These are phyloP conservation scores for Pythium folliculosum DNA, from an alignment of 352 stramenopile species.

Conservation along the genomic window DNA sequence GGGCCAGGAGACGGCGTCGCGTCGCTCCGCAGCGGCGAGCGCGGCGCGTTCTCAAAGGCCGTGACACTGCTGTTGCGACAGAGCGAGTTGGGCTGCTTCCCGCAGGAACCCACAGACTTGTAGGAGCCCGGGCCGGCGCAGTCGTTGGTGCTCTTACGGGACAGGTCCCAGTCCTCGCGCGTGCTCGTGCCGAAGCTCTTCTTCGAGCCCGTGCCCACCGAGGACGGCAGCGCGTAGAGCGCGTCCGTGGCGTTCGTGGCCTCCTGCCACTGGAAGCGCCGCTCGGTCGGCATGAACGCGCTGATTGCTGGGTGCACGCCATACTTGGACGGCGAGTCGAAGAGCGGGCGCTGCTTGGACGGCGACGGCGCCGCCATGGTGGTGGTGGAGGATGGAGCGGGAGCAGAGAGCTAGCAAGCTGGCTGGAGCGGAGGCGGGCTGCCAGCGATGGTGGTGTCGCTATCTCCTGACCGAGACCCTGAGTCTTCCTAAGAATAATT, in stretches of 20 bases:
- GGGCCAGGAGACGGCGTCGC: slow-evolving; percentile 67
- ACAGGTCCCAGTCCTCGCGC: slow-evolving; percentile 76
- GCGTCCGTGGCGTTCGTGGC: slow-evolving; percentile 54
- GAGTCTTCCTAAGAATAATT: no score
- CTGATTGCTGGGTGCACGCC: slow-evolving; percentile 69
- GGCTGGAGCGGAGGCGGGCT: no score
- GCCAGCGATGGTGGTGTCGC: background rate
- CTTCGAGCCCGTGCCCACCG: slow-evolving; percentile 48
- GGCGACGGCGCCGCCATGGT: slow-evolving; percentile 24
- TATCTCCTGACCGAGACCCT: no score
- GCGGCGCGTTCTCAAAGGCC: slow-evolving; percentile 69
- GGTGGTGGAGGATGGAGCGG: background rate
- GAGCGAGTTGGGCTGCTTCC: slow-evolving; percentile 58
- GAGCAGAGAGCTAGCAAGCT: no score
- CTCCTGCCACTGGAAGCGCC: slow-evolving; percentile 76
- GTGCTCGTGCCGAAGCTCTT: slow-evolving; percentile 84
- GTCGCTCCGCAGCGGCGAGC: slow-evolving; percentile 47
- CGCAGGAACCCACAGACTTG: slow-evolving; percentile 53
- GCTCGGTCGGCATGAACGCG: slow-evolving; percentile 67
- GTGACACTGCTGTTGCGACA: slow-evolving; percentile 46
- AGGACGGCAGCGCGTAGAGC: slow-evolving; percentile 70
- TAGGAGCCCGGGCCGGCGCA: slow-evolving; percentile 73
- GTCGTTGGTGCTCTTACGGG: slow-evolving; percentile 59
- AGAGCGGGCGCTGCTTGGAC: slow-evolving; percentile 53
- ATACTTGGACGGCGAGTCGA: slow-evolving; percentile 73